phyloP scores from a whole-genome alignment of 331 rosid genomes.

The Quercus phellos region DNA sequence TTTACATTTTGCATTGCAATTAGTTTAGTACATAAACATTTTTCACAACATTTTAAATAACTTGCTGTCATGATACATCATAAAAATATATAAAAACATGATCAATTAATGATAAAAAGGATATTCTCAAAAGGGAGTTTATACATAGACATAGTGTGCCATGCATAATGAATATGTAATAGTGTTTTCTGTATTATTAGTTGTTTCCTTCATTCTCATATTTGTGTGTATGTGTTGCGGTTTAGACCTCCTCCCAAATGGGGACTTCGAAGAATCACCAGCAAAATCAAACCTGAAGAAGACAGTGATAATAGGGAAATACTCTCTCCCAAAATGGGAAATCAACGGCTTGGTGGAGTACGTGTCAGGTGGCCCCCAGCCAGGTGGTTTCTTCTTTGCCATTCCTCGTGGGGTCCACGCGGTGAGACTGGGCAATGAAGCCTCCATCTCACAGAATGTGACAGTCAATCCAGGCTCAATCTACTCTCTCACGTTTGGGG shows the following conservation, averaged over 20 bases:
- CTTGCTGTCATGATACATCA: too few species aligned
- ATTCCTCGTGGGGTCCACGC: constrained; percentile 51
- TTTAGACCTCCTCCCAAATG: constrained; percentile 41
- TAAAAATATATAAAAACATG: too few species aligned
- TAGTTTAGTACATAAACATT: too few species aligned
- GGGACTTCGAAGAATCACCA: constrained; percentile 48
- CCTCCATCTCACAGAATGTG: constrained; percentile 40
- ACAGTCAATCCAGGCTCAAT: constrained; percentile 18
- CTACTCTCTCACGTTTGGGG: constrained; percentile 47
- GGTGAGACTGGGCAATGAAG: constrained; percentile 49
- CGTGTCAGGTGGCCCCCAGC: constrained; percentile 52
- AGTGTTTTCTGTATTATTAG: not conserved
- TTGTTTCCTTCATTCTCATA: not conserved
- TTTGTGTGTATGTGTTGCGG: too few species aligned
- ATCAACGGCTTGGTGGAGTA: constrained; percentile 49
- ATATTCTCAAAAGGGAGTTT: too few species aligned
- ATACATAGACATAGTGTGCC: too few species aligned
- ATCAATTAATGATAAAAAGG: too few species aligned
- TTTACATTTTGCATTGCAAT: too few species aligned
- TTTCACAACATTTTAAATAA: too few species aligned
- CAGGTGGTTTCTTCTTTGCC: constrained; percentile 40
- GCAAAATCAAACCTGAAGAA: constrained; percentile 32
- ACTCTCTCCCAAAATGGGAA: constrained; percentile 60
- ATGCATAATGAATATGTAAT: too few species aligned
- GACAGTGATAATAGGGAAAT: constrained; percentile 37